Conservation (phyloP, 1,284 basidiomycete genomes). For the Marasmius fiardii region DNA sequence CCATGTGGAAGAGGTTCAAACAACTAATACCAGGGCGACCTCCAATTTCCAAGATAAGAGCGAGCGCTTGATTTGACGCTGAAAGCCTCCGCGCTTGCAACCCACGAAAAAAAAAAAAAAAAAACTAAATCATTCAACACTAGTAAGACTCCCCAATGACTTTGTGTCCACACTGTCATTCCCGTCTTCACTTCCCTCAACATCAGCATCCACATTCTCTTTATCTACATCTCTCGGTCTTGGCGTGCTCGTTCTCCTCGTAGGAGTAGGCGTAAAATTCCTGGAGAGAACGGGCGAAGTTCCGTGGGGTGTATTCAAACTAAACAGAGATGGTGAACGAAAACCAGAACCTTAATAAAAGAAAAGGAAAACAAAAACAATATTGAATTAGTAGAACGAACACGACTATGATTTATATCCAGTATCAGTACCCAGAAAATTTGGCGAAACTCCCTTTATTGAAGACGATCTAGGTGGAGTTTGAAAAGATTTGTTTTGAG, state of each 20-base stretch:
- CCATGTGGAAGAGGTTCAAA: too few species aligned
- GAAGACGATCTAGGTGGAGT: not conserved
- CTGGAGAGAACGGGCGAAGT: not conserved
- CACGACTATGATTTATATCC: slow-evolving; percentile 10
- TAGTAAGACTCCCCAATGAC: slow-evolving; percentile 54
- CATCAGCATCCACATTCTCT: slow-evolving; percentile 21
- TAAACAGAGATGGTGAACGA: not conserved
- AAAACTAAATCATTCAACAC: too few species aligned
- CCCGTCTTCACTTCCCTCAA: slow-evolving; percentile 22
- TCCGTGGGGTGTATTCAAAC: not conserved
- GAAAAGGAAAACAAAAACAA: not conserved
- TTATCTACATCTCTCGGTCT: not conserved
- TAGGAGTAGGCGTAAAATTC: not conserved
- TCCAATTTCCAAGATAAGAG: too few species aligned
- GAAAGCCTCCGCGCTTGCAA: too few species aligned
- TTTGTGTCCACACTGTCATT: slow-evolving; percentile 39
- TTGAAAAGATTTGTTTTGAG: not conserved
- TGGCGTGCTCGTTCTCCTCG: not conserved
- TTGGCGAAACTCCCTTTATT: not conserved
- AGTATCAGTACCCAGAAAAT: not conserved
- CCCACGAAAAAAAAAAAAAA: too few species aligned
- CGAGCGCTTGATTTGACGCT: too few species aligned
- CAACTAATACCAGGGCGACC: too few species aligned
- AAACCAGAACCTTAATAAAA: slow-evolving; percentile 6
- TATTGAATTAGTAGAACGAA: slow-evolving; percentile 4